Base-by-base conservation (phyloP, 129 eudicot species). In the Tanacetum coccineum region DNA sequence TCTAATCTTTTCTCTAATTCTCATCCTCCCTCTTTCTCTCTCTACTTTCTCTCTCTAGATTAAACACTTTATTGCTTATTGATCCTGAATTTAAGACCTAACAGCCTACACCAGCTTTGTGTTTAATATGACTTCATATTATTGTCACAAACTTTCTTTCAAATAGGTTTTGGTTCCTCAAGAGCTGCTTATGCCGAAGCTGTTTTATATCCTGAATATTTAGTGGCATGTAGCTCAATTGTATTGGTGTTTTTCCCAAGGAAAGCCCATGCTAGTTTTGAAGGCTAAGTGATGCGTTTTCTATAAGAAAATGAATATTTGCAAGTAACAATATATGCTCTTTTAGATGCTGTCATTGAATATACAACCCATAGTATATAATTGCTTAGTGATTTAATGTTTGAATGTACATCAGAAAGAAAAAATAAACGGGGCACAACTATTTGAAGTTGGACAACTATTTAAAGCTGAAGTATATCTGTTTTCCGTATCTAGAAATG, bases 271-370 rank as follows among this genome's bases (percentile, higher is more conserved):
- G 9, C 59, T 47, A 59, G 66, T 59, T 68, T 36, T 64, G 51
- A 1, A 19, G 51, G 5, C 40, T 13, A 68, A 39, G 13, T 67
- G 59, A 47, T 59, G 18, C 7, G 14, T 10, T 25, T 18, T 32
- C 5, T 32, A 6, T 0, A 32, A 32, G 25, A 15, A 12, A 59
- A 9, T 59, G 48, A 57, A 59, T 19, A 58, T 30, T 44, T 9
- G 51, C 52, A 68, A 68, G 62, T 70, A 17, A 4, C 15, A 26
- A 46, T 9, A 25, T 46, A 58, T 11, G 44, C 25, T 44, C 56
- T 42, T 53, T 68, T 13, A 68, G 62, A 68, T 39, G 64, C 44
- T 57, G 57, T 70, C 5, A 32, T 55, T 57, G 55, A 70, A n/a
- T 42, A 9, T 55, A 55, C 62, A 71, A 5, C 61, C 59, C 52